phyloP scores from a whole-genome alignment of 1,139 yeast genomes.

The Kluyveromyces sp. region DNA sequence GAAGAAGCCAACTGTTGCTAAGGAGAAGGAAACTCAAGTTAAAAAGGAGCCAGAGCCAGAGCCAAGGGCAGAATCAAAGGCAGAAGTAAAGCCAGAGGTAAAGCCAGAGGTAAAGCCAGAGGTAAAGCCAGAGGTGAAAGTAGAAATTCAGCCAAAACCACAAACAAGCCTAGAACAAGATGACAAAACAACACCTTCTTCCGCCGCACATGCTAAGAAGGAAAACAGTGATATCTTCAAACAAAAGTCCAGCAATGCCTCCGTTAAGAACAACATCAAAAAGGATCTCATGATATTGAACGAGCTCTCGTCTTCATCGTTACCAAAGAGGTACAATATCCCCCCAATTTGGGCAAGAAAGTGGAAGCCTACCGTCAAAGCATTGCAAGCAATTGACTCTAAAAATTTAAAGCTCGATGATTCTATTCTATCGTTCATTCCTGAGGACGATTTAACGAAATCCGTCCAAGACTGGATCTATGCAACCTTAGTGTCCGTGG shows the following conservation, averaged over 20 bases:
- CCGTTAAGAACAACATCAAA: constrained; percentile 27
- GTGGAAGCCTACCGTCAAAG: constrained; percentile 45
- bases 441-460: constrained; percentile 75
- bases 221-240: constrained; percentile 25
- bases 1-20: constrained; percentile 6
- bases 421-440: constrained; percentile 64
- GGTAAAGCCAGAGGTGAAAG: too few species aligned
- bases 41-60: background rate
- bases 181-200: background rate
- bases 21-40: background rate
- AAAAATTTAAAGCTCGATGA: constrained; percentile 27
- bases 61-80: background rate
- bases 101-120: too few species aligned
- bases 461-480: constrained; percentile 85
- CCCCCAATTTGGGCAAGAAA: constrained; percentile 84
- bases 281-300: constrained; percentile 25
- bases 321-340: constrained; percentile 55
- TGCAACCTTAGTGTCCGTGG: constrained; percentile 63
- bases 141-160: too few species aligned
- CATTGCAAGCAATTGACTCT: constrained; percentile 26
- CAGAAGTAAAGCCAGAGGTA: too few species aligned
- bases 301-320: constrained; percentile 30
- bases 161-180: background rate
- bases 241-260: constrained; percentile 24
- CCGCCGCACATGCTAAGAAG: background rate